Percentiles rank a stretch among this genome's conserved stretches.
These are phyloP conservation scores for Aureobasidium sp. DNA, from an alignment of 2,329 filamentous ascomycete species.

Conservation along the genomic window DNA sequence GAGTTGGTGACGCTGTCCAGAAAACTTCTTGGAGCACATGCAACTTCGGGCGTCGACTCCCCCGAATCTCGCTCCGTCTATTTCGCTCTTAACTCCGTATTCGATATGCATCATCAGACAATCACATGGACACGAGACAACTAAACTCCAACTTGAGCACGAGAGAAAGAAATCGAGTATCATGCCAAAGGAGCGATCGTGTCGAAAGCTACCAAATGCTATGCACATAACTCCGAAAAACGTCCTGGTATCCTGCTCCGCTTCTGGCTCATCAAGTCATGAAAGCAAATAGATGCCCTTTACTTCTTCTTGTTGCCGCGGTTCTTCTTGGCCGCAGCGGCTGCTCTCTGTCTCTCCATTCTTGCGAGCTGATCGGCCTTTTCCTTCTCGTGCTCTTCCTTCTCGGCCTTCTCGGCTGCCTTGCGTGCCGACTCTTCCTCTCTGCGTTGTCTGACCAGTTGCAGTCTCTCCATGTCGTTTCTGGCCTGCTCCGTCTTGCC, in stretches of 20 bases:
- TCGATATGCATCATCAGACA: background rate
- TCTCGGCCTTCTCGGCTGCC: constrained; percentile 54
- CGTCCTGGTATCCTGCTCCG: background rate
- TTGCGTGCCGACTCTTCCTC: constrained; percentile 76
- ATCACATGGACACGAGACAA: background rate
- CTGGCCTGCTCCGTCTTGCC: constrained; percentile 96
- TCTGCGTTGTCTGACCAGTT: constrained; percentile 74
- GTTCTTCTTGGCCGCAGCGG: constrained; percentile 33
- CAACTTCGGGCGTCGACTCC: background rate
- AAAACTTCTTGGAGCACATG: constrained; percentile 3
- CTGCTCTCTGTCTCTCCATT: constrained; percentile 38
- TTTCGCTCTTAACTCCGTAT: background rate
- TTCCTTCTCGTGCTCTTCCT: constrained; percentile 48
- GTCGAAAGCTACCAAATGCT: constrained; percentile 3
- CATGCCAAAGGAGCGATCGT: background rate
- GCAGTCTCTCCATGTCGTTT: constrained; percentile 76
- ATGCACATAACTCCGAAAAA: background rate
- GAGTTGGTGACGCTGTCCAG: background rate
- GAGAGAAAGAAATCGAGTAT: background rate
- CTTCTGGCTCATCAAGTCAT: constrained; percentile 1
- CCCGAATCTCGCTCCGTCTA: background rate
- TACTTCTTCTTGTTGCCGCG: constrained; percentile 36
- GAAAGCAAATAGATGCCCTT: background rate
- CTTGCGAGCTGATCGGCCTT: constrained; percentile 42
- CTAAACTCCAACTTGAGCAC: too few species aligned